Percentiles rank a stretch among this genome's conserved stretches.
Conservation (phyloP, 768 basidiomycete genomes). For the Auriculariales sp. region DNA sequence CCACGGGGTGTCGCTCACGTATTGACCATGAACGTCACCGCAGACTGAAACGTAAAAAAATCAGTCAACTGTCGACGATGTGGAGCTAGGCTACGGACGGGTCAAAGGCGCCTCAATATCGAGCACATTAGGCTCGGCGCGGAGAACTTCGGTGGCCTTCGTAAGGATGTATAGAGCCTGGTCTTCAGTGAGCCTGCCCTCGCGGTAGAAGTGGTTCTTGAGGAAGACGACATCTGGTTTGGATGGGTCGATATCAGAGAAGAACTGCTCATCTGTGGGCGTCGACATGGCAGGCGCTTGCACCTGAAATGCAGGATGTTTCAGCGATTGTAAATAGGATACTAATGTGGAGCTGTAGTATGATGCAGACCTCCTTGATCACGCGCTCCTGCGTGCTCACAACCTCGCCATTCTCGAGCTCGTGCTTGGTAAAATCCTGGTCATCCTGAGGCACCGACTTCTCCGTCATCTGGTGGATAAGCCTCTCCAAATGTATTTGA, state of each 20-base stretch:
- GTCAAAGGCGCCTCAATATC: constrained; percentile 32
- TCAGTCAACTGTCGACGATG: neutral
- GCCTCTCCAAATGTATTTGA: constrained; percentile 12
- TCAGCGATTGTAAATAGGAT: no score
- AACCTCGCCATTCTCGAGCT: constrained; percentile 23
- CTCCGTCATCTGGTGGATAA: constrained; percentile 13
- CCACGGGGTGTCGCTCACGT: constrained; percentile 13
- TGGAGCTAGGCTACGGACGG: constrained; percentile 12
- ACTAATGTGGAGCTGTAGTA: neutral
- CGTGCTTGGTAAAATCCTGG: neutral
- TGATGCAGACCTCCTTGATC: constrained; percentile 21
- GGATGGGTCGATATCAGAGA: constrained; percentile 17
- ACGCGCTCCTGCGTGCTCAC: constrained; percentile 25
- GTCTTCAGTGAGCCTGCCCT: constrained; percentile 26
- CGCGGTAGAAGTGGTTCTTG: constrained; percentile 32
- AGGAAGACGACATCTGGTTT: constrained; percentile 31
- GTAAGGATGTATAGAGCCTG: constrained; percentile 27
- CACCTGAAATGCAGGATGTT: constrained; percentile 14
- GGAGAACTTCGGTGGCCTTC: constrained; percentile 21
- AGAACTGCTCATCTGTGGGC: constrained; percentile 31
- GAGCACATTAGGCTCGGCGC: constrained; percentile 27
- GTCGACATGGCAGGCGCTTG: constrained; percentile 27
- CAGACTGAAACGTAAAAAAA: constrained; percentile 17
- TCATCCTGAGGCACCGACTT: constrained; percentile 11
- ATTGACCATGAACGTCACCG: constrained; percentile 33